phyloP scores from a whole-genome alignment of 352 stramenopile genomes.

The Pythium rhizo-oryzae region DNA sequence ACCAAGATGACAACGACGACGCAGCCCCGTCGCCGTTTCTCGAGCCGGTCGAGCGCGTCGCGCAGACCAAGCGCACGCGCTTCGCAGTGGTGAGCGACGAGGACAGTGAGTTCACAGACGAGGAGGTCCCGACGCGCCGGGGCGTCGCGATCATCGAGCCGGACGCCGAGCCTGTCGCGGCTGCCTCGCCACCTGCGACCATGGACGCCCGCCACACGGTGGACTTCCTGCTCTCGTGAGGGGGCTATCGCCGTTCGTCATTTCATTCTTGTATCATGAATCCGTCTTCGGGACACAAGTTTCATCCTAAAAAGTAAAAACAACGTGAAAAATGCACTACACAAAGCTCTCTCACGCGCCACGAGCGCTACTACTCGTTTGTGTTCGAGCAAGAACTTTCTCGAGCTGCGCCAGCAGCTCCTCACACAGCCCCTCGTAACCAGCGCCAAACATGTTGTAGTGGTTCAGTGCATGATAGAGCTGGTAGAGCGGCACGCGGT shows the following conservation, averaged over 20 bases:
- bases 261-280: too few species aligned
- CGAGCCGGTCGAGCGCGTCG: constrained; percentile 9
- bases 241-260: too few species aligned
- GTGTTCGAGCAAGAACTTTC: too few species aligned
- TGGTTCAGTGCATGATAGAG: constrained; percentile 90
- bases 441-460: constrained; percentile 75
- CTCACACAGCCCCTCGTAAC: constrained; percentile 23
- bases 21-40: neutral
- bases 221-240: constrained; percentile 6
- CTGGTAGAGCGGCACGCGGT: constrained; percentile 75
- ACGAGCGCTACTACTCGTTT: too few species aligned
- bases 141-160: neutral
- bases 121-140: neutral
- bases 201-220: neutral
- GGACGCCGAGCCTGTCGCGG: neutral
- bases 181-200: too few species aligned
- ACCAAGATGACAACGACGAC: neutral
- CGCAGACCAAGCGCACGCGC: constrained; percentile 1
- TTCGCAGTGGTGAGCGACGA: neutral
- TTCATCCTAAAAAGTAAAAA: too few species aligned
- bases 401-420: constrained; percentile 17
- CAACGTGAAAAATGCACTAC: too few species aligned
- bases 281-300: too few species aligned
- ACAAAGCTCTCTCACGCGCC: too few species aligned
- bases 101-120: neutral